Evolutionary conservation across 495 filamentous ascomycete species (phyloP).

Genomic region (Aeminium ludgeri): DNA sequence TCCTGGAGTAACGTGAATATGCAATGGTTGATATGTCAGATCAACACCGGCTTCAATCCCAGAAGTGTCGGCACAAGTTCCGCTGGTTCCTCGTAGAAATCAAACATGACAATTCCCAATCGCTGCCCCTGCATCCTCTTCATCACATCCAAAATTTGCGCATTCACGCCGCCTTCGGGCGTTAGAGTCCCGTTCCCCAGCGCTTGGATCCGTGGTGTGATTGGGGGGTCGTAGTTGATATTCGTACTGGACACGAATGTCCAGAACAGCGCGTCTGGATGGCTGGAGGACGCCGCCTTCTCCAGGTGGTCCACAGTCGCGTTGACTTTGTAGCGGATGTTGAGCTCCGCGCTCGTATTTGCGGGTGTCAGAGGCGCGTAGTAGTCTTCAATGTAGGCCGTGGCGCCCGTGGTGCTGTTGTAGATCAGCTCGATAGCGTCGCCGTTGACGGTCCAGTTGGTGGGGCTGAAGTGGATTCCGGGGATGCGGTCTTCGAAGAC

Average conservation of each 20-base stretch:
- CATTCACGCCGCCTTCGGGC: slow-evolving; percentile 27
- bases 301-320: slow-evolving; percentile 22
- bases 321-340: slow-evolving; percentile 29
- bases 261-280: slow-evolving; percentile 31
- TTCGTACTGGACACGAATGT: slow-evolving; percentile 33
- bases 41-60: no score
- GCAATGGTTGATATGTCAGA: no score
- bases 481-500: slow-evolving; percentile 23
- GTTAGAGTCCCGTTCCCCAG: slow-evolving; percentile 29
- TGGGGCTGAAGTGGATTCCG: slow-evolving; percentile 29
- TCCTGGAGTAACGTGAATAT: no score
- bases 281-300: slow-evolving; percentile 18
- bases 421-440: slow-evolving; percentile 25
- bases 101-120: slow-evolving; percentile 33
- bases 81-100: slow-evolving; percentile 32
- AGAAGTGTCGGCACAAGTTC: slow-evolving; percentile 21
- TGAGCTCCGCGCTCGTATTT: slow-evolving; percentile 21
- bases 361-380: slow-evolving; percentile 22
- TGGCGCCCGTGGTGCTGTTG: slow-evolving; percentile 18
- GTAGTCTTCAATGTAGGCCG: slow-evolving; percentile 31
- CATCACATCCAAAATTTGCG: slow-evolving; percentile 8
- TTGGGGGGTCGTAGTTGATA: slow-evolving; percentile 25
- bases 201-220: slow-evolving; percentile 33
- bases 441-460: slow-evolving; percentile 25
- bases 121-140: slow-evolving; percentile 7